Percentiles rank a stretch among this genome's conserved stretches.
phyloP scores from a whole-genome alignment of 1,139 yeast genomes.

The Kodamaea fungicola region DNA sequence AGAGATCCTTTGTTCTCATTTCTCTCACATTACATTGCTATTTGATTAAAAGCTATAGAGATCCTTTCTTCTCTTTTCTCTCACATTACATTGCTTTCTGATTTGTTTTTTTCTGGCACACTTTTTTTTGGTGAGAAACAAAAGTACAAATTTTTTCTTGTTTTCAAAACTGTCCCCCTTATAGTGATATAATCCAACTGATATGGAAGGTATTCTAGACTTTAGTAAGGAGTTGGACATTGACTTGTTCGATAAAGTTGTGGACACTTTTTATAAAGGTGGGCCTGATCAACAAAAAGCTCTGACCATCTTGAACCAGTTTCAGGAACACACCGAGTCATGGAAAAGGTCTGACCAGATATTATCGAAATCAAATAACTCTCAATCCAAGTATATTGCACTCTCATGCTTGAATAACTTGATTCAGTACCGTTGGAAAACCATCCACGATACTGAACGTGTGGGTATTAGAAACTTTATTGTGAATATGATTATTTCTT shows the following conservation, averaged over 20 bases:
- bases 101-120: too few relatives aligned
- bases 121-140: too few relatives aligned
- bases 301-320: conserved; percentile 76
- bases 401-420: conserved; percentile 84
- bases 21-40: too few relatives aligned
- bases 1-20: too few relatives aligned
- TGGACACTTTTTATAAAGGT: conserved; percentile 82
- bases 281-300: conserved; percentile 83
- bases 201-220: conserved; percentile 89
- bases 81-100: too few relatives aligned
- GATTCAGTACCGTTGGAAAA: conserved; percentile 91
- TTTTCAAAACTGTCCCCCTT: not conserved
- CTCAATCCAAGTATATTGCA: conserved; percentile 92
- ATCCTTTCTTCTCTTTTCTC: too few relatives aligned
- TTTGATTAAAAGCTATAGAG: too few relatives aligned
- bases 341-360: conserved; percentile 95
- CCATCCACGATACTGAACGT: conserved; percentile 81
- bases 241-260: conserved; percentile 74
- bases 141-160: too few relatives aligned
- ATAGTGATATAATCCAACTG: not conserved
- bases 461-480: conserved; percentile 88
- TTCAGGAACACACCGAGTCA: conserved; percentile 92
- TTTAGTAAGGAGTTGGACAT: conserved; percentile 83
- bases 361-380: conserved; percentile 69
- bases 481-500: conserved; percentile 87